These are phyloP conservation scores for Euryodendron excelsum DNA, from an alignment of 148 eudicot genomes.

Conservation along the genomic window DNA sequence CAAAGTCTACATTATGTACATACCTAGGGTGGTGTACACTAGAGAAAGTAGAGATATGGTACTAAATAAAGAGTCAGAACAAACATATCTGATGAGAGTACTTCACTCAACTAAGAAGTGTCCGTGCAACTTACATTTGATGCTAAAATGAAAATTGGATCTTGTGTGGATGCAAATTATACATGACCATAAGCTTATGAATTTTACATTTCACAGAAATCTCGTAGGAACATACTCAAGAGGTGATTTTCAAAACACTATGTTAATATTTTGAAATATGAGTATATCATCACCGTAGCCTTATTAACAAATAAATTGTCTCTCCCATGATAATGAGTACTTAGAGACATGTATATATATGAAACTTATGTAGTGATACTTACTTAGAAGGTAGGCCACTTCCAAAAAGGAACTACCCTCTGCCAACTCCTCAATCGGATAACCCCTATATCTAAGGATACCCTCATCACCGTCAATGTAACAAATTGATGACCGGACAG, in stretches of 20 bases:
- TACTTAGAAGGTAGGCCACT: constrained; percentile 89
- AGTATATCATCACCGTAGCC: not conserved
- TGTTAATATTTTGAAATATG: not conserved
- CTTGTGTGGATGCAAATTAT: not conserved
- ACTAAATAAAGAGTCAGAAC: not conserved
- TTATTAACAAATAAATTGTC: not conserved
- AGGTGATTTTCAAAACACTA: not conserved
- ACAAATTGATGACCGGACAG: constrained; percentile 89
- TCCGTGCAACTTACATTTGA: not conserved
- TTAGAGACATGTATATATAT: not conserved
- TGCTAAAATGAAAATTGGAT: not conserved
- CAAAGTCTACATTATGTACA: not conserved
- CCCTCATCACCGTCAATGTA: constrained; percentile 99
- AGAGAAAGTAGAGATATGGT: not conserved
- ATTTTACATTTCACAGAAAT: not conserved
- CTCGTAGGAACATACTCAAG: not conserved
- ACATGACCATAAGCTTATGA: not conserved
- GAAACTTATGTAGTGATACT: constrained; percentile 28
- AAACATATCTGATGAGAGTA: not conserved
- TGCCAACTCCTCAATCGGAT: constrained; percentile 93
- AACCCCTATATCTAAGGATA: constrained; percentile 91
- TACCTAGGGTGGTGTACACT: not conserved
- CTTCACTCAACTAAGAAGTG: not conserved
- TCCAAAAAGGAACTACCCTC: constrained; percentile 92
- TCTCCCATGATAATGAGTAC: not conserved